Percentiles rank a stretch among this genome's conserved stretches.
phyloP scores from a whole-genome alignment of 2,329 filamentous ascomycete species.

The Lachnellula occidentalis region DNA sequence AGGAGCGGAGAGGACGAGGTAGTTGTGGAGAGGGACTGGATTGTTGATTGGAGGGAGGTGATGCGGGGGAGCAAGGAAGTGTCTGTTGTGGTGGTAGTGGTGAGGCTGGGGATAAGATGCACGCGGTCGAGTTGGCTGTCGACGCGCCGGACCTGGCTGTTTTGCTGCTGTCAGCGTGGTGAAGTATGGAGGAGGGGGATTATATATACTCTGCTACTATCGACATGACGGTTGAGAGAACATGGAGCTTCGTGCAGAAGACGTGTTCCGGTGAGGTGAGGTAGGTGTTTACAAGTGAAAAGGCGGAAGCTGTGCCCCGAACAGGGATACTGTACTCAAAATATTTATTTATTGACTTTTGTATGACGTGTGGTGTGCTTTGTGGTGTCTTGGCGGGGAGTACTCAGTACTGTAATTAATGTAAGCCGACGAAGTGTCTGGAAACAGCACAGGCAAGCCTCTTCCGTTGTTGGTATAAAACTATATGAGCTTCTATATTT shows the following conservation, averaged over 20 bases:
- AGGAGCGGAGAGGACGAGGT: constrained; percentile 59
- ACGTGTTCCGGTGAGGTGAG: background rate
- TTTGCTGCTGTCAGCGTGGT: background rate
- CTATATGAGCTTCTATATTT: too few species aligned
- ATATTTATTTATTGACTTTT: background rate
- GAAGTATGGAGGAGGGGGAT: background rate
- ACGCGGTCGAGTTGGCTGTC: constrained; percentile 63
- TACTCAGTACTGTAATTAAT: too few species aligned
- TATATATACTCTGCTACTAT: constrained; percentile 41
- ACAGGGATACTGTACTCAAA: background rate
- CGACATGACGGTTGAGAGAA: constrained; percentile 34
- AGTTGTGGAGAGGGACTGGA: constrained; percentile 66
- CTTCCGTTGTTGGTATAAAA: too few species aligned
- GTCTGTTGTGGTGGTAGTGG: constrained; percentile 28
- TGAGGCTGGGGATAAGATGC: constrained; percentile 42
- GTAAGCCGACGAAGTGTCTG: too few species aligned
- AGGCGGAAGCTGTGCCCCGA: background rate
- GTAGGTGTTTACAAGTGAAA: background rate
- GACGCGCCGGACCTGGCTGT: constrained; percentile 52
- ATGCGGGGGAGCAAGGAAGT: constrained; percentile 40
- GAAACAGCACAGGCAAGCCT: too few species aligned
- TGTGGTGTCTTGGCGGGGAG: background rate
- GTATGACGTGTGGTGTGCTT: background rate
- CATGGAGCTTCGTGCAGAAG: constrained; percentile 8
- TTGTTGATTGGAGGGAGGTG: constrained; percentile 59